Base-by-base conservation (phyloP, 129 eudicot genomes). In the Arctium minus region DNA sequence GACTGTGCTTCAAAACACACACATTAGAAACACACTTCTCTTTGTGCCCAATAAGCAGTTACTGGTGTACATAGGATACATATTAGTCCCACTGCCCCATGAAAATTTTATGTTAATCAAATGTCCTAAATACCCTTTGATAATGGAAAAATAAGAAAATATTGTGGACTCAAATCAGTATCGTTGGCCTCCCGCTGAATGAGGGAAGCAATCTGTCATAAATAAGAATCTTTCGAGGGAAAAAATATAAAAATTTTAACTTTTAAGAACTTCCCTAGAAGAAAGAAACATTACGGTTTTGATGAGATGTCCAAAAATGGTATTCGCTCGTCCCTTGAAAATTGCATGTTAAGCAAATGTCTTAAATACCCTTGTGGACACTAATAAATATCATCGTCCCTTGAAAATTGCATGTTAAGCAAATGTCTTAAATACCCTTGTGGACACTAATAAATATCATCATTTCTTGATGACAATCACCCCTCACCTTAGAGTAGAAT, bases 1-100 rank as follows among this genome's bases (percentile, higher is more conserved):
- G 94, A 80, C 97, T 94, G 84, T 50, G 68, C 68, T 60, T 60
- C 68, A 60, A 17, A 60, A 60, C 4, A 60, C 65, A 53, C 22
- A 53, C 65, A 53, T 53, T 53, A 53, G 65, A 53, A 53, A 53
- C 65, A 53, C 18, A 50, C 27, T 22, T 22, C 27, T 22, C 27
- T 22, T 22, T 22, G 27, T 22, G 27, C 27, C 27, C 27, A 22
- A 22, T 22, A 22, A 22, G 27, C 27, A 22, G 27, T 22, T 22
- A 22, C 27, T 22, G 27, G 27, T 22, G 27, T 22, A 22, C 27
- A 22, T 22, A 22, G 27, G 27, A 22, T 22, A 22, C 27, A 22
- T 22, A 22, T 22, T 22, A 22, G 27, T 22, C 27, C 27, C 27
- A 0, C 18, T 0, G 8, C 4, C 18, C 65, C 22, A 53, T 53